Percentiles rank a stretch among this genome's conserved stretches.
phyloP scores from a whole-genome alignment of 164 flowering plant genomes.

The Amborella trichopoda region DNA sequence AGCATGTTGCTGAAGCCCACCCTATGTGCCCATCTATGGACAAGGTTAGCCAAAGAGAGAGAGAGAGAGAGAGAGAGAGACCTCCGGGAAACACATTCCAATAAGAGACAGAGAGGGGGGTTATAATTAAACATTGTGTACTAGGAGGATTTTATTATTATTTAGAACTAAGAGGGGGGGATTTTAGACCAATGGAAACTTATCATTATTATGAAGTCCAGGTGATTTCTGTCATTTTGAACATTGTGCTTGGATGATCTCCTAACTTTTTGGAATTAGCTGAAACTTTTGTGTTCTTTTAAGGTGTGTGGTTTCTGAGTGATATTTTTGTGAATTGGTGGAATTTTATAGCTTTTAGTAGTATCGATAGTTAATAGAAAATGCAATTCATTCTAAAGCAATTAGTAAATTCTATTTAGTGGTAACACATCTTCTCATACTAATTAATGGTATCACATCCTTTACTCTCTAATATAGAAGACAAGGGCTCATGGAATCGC shows the following conservation, averaged over 20 bases:
- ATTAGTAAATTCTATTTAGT: not conserved
- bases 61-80: too few species aligned
- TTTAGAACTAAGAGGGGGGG: too few species aligned
- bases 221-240: too few species aligned
- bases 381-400: not conserved
- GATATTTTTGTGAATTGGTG: not conserved
- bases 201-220: too few species aligned
- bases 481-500: conserved; percentile 65
- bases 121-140: not conserved
- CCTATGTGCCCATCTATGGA: conserved; percentile 19
- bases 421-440: too few species aligned
- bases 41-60: conserved; percentile 45
- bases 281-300: not conserved
- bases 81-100: too few species aligned
- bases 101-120: not conserved
- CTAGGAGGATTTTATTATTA: not conserved
- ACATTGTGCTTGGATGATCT: too few species aligned
- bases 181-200: too few species aligned
- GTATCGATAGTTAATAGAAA: not conserved
- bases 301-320: not conserved
- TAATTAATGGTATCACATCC: not conserved
- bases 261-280: too few species aligned
- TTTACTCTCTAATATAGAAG: conserved; percentile 32
- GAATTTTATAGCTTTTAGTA: not conserved
- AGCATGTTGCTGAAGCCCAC: conserved; percentile 36